Evolutionary conservation across 495 filamentous ascomycete genomes (phyloP), one percentile per base, ranked within the genome.

Genomic region (Alectoria sarmentosa): DNA sequence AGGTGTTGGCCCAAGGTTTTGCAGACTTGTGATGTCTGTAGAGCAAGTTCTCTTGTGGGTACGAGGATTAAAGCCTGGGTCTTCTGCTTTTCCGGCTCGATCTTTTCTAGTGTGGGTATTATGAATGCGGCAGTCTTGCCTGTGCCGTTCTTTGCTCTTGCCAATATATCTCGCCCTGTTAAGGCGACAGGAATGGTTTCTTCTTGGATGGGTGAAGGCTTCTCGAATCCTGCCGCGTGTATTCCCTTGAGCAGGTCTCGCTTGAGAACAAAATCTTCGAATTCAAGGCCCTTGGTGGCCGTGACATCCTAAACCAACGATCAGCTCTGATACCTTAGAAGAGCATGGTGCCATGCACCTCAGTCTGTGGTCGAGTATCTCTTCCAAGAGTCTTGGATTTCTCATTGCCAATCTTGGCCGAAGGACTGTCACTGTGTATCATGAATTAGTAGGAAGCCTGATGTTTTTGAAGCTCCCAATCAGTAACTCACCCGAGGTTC

Each of bases 181-280:
- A 99, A 83, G 26, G 93, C 94, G 64, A 98, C 93, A 28, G 94
- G 94, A 73, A 99, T 97, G 46, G 92, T 89, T 76, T 96, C 94
- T 87, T 99, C 94, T 84, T 99, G 94, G 67, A 99, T 98, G 21
- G 94, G 94, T 56, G 94, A 99, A 3, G 94, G 94, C 76, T 96
- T 97, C 72, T 99, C 94, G 76, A 96, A 99, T 59, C 94, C 94
- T 69, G 94, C 94, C 77, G 97, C 95, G 75, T 98, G 98, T 62
- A 99, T 97, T 39, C 94, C 94, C 92, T 97, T 98, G 78, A 99
- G 83, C 37, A 99, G 81, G 69, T 96, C 90, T 62, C 94, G 86
- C 76, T 94, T 95, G 71, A 98, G 88, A 65, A 87, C 88, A 69
- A 99, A 96, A 64, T 99, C 92, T 72, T 98, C 94, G 68, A 96